phyloP scores from a whole-genome alignment of 108 stramenopile genomes.

The Nitzschia sp. region DNA sequence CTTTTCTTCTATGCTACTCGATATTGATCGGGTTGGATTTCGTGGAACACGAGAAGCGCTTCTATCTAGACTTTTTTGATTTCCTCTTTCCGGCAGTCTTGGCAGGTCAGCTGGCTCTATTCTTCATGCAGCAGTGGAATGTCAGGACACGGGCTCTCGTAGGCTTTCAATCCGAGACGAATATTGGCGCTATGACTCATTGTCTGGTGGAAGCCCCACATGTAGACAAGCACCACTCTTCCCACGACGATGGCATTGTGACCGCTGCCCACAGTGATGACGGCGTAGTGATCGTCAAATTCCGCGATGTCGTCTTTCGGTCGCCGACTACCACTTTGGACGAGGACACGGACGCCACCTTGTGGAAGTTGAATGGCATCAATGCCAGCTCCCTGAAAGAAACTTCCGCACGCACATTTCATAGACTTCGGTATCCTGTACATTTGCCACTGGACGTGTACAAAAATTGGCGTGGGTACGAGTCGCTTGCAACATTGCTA shows the following conservation, averaged over 20 bases:
- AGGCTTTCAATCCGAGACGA: slow-evolving; percentile 28
- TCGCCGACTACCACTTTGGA: slow-evolving; percentile 12
- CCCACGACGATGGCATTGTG: slow-evolving; percentile 28
- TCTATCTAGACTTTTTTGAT: background rate
- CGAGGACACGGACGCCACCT: slow-evolving; percentile 2
- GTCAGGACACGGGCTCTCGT: slow-evolving; percentile 48
- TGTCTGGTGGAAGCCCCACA: slow-evolving; percentile 39
- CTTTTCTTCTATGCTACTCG: slow-evolving; percentile 49
- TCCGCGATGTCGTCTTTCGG: slow-evolving; percentile 51
- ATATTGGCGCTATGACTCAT: slow-evolving; percentile 28
- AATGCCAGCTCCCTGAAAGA: background rate
- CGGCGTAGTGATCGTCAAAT: slow-evolving; percentile 28
- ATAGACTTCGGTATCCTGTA: slow-evolving; percentile 60
- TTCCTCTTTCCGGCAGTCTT: slow-evolving; percentile 28
- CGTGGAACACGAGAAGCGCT: background rate
- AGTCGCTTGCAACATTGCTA: slow-evolving; percentile 12
- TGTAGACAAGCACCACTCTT: slow-evolving; percentile 26
- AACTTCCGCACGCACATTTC: slow-evolving; percentile 41
- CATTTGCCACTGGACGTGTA: slow-evolving; percentile 71
- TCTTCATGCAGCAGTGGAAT: slow-evolving; percentile 48
- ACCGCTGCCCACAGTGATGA: background rate
- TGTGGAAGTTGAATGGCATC: too few species aligned
- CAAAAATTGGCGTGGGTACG: slow-evolving; percentile 60
- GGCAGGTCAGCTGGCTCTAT: slow-evolving; percentile 34
- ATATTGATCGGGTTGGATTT: slow-evolving; percentile 40